Evolutionary conservation across 495 filamentous ascomycete genomes (phyloP).

Genomic region (Aspergillus cavernicola): DNA sequence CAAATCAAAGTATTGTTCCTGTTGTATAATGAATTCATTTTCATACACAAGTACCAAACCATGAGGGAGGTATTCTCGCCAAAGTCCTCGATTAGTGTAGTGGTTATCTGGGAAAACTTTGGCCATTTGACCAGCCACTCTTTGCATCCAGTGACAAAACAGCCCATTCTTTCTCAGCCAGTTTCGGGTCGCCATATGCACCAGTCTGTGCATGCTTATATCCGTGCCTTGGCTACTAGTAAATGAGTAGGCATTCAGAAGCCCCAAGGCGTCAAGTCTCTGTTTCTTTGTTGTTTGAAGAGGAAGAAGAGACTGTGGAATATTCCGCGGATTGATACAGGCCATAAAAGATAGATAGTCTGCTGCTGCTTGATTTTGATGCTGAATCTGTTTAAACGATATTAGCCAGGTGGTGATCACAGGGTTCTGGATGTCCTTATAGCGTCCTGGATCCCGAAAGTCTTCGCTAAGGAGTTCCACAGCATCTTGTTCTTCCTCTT

Average conservation of each 20-base stretch:
- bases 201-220: constrained; percentile 19
- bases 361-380: constrained; percentile 24
- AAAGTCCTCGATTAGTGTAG: not conserved
- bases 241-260: constrained; percentile 22
- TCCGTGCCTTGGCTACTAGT: constrained; percentile 7
- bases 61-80: constrained; percentile 1
- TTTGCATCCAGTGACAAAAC: not conserved
- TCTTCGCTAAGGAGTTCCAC: constrained; percentile 45
- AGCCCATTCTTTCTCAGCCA: not conserved
- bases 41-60: not conserved
- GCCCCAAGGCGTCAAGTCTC: constrained; percentile 14
- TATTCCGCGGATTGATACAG: constrained; percentile 33
- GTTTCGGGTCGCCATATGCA: constrained; percentile 23
- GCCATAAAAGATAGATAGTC: constrained; percentile 25
- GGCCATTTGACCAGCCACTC: not conserved
- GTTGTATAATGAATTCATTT: no score
- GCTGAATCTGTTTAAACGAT: constrained; percentile 46
- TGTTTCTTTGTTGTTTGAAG: constrained; percentile 1
- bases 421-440: constrained; percentile 43
- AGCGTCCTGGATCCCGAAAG: constrained; percentile 38
- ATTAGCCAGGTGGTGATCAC: constrained; percentile 53
- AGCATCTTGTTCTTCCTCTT: constrained; percentile 33
- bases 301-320: constrained; percentile 28
- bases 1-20: no score
- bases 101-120: not conserved